Percentiles rank a stretch among this genome's conserved stretches.
These are phyloP conservation scores for Cladosporium sp. DNA, from an alignment of 2,329 filamentous ascomycete genomes.

Conservation along the genomic window DNA sequence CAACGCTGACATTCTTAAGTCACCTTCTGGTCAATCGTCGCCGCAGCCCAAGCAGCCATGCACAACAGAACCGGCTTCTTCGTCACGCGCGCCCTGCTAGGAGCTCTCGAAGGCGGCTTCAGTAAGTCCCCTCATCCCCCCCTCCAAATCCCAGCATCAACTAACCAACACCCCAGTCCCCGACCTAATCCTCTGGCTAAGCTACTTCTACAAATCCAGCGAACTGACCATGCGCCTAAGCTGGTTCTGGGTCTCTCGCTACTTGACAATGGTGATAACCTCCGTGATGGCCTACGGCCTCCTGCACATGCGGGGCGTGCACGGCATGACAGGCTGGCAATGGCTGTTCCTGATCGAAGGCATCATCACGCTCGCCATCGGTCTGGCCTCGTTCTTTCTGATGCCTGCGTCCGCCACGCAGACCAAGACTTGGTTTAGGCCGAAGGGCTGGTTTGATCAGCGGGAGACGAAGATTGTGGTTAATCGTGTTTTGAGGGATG, in stretches of 20 bases:
- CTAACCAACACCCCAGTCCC: conserved; percentile 45
- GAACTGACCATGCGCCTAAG: conserved; percentile 65
- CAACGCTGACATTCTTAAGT: conserved; percentile 22
- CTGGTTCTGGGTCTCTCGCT: conserved; percentile 56
- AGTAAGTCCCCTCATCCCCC: not conserved
- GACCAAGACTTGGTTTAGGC: conserved; percentile 57
- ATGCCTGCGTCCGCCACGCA: conserved; percentile 58
- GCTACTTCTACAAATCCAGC: conserved; percentile 69
- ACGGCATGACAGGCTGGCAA: conserved; percentile 47
- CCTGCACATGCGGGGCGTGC: conserved; percentile 40
- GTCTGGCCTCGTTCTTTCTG: conserved; percentile 49
- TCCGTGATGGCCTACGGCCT: conserved; percentile 28
- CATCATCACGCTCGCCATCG: conserved; percentile 49
- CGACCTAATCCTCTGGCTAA: conserved; percentile 62
- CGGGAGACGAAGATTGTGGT: conserved; percentile 60
- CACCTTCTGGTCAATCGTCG: conserved; percentile 43
- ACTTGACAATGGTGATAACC: conserved; percentile 23
- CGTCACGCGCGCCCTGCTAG: conserved; percentile 36
- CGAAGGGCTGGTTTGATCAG: conserved; percentile 61
- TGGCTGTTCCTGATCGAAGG: conserved; percentile 59
- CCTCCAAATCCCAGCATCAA: not conserved
- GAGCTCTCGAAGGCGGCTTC: conserved; percentile 36
- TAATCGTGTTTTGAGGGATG: conserved; percentile 58
- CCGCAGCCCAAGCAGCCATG: conserved; percentile 20
- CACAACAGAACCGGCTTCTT: conserved; percentile 34